Conservation (phyloP, 176 grass and related monocot genomes). For the Saccharum spontaneum region DNA sequence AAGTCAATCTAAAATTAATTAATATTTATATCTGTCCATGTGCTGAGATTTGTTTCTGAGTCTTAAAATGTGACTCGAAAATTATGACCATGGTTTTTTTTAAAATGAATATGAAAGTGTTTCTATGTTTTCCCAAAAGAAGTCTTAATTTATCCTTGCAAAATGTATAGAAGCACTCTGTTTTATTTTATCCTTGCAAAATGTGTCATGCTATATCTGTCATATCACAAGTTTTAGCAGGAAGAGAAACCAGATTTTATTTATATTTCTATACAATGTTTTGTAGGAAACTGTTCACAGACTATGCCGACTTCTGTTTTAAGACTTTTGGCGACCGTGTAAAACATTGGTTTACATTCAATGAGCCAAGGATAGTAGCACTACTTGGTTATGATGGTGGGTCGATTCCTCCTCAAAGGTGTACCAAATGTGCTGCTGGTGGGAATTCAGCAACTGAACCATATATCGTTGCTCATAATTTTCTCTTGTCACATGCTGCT, state of each 20-base stretch:
- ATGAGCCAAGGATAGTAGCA: constrained; percentile 66
- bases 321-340: constrained; percentile 70
- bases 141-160: background rate
- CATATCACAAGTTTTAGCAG: constrained; percentile 1
- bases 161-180: background rate
- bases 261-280: constrained; percentile 25
- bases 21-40: background rate
- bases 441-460: constrained; percentile 72
- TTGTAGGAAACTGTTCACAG: constrained; percentile 54
- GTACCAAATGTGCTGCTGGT: constrained; percentile 47
- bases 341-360: constrained; percentile 86
- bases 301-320: constrained; percentile 82
- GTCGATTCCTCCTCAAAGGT: constrained; percentile 55
- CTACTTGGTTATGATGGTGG: constrained; percentile 56
- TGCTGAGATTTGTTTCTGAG: background rate
- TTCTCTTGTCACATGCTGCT: constrained; percentile 71
- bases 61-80: background rate
- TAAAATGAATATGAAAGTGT: background rate
- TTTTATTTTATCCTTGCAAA: constrained; percentile 1
- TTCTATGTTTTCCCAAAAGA: background rate
- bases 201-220: background rate
- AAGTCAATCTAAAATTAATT: constrained; percentile 35
- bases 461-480: constrained; percentile 70
- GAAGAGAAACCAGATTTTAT: background rate
- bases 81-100: no score